Evolutionary conservation across 371 early-diverging fungal genomes (phyloP).

Genomic region (Lichtheimia ramosa): DNA sequence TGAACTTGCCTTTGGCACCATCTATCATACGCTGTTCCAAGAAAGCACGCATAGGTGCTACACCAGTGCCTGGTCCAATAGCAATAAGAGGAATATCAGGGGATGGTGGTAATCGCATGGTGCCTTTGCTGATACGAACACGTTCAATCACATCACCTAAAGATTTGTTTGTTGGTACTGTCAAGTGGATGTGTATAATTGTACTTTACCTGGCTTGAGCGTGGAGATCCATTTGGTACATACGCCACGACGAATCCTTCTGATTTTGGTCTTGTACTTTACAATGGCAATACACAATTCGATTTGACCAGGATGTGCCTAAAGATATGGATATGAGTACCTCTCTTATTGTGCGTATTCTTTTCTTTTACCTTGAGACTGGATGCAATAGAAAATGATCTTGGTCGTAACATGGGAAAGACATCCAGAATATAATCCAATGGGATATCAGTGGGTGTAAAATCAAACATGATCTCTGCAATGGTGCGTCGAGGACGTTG

Average conservation of each 20-base stretch:
- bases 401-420: conserved; percentile 74
- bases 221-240: conserved; percentile 79
- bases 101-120: conserved; percentile 66
- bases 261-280: conserved; percentile 76
- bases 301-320: conserved; percentile 52
- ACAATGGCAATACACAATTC: conserved; percentile 87
- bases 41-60: conserved; percentile 90
- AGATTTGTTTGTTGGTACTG: background rate
- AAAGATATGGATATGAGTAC: background rate
- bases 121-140: conserved; percentile 69
- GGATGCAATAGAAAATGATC: conserved; percentile 85
- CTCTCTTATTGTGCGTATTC: too few relatives aligned
- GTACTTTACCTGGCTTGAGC: conserved; percentile 30
- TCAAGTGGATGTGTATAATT: background rate
- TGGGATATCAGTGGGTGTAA: conserved; percentile 71
- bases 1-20: conserved; percentile 40
- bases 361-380: conserved; percentile 22
- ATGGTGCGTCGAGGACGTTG: conserved; percentile 77
- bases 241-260: conserved; percentile 73
- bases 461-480: conserved; percentile 85
- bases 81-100: conserved; percentile 63
- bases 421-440: conserved; percentile 82
- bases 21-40: conserved; percentile 63
- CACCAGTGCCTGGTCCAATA: conserved; percentile 86
- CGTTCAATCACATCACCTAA: conserved; percentile 44